Conservation (phyloP, 2,329 filamentous ascomycete species). For the Aspergillus texensis region DNA sequence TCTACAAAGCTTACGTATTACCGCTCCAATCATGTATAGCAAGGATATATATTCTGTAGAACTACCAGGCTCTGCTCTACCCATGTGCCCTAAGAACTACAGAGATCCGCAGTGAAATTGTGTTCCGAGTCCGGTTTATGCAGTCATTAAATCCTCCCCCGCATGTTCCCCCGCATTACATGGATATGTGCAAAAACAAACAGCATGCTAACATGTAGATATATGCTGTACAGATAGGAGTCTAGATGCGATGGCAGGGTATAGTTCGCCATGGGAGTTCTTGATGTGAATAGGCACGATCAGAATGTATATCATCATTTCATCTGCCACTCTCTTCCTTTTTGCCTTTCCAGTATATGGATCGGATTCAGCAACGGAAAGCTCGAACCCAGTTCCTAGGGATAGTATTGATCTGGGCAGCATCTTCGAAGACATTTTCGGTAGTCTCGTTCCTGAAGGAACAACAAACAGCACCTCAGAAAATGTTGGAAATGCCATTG, state of each 20-base stretch:
- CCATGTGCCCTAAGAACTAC: background rate
- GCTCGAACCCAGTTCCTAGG: background rate
- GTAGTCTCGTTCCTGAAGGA: background rate
- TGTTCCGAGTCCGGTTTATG: background rate
- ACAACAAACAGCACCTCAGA: background rate
- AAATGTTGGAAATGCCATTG: background rate
- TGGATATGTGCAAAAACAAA: too few relatives aligned
- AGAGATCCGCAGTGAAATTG: background rate
- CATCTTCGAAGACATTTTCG: background rate
- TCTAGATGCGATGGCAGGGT: fast-evolving
- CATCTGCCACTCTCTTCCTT: background rate
- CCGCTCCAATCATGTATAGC: too few relatives aligned
- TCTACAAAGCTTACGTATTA: too few relatives aligned
- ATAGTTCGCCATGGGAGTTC: background rate
- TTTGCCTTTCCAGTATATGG: background rate
- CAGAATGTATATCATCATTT: background rate
- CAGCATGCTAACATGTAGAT: background rate
- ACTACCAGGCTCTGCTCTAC: too few relatives aligned
- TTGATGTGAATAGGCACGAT: background rate
- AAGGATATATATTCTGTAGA: too few relatives aligned
- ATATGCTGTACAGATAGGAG: background rate
- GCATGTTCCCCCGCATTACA: background rate
- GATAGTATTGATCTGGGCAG: background rate
- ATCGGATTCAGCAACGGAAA: background rate
- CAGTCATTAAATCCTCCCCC: background rate